Evolutionary conservation across 2,329 filamentous ascomycete species (phyloP).

Genomic region (Phialophora chinensis): DNA sequence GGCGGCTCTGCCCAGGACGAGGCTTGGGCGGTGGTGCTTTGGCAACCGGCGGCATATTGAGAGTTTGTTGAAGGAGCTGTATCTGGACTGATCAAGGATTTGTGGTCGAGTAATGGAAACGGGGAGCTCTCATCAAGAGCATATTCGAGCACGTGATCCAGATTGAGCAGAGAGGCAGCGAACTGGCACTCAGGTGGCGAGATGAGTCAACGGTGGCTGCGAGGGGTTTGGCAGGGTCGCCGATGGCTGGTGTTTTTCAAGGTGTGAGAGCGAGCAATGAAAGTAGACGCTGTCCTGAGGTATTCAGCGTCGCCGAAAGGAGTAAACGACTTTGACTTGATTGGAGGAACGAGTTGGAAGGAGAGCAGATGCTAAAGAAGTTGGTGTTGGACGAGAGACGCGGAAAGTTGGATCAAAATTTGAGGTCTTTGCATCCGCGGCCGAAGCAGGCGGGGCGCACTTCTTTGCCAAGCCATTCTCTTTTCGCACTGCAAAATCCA

Average conservation of each 20-base stretch:
- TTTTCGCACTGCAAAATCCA: neutral
- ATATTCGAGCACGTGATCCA: slow-evolving; percentile 31
- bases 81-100: slow-evolving; percentile 7
- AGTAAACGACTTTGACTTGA: slow-evolving; percentile 22
- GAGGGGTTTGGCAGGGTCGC: neutral
- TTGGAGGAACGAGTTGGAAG: slow-evolving; percentile 19
- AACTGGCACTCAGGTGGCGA: neutral
- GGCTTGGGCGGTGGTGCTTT: slow-evolving; percentile 31
- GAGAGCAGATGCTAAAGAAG: slow-evolving; percentile 7
- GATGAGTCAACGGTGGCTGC: neutral
- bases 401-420: slow-evolving; percentile 22
- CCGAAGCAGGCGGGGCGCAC: slow-evolving; percentile 1
- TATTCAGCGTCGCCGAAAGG: slow-evolving; percentile 21
- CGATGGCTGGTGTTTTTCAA: neutral
- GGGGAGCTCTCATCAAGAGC: neutral
- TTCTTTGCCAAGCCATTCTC: slow-evolving; percentile 11
- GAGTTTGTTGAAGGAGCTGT: neutral
- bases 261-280: neutral
- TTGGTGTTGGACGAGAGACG: slow-evolving; percentile 19
- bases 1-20: slow-evolving; percentile 26
- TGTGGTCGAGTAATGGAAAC: neutral
- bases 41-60: slow-evolving; percentile 19
- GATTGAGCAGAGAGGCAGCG: slow-evolving; percentile 1
- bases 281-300: slow-evolving; percentile 12
- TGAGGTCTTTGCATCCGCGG: neutral